Evolutionary conservation across 768 basidiomycete genomes (phyloP).

Genomic region (Kwoniella dejecticola): DNA sequence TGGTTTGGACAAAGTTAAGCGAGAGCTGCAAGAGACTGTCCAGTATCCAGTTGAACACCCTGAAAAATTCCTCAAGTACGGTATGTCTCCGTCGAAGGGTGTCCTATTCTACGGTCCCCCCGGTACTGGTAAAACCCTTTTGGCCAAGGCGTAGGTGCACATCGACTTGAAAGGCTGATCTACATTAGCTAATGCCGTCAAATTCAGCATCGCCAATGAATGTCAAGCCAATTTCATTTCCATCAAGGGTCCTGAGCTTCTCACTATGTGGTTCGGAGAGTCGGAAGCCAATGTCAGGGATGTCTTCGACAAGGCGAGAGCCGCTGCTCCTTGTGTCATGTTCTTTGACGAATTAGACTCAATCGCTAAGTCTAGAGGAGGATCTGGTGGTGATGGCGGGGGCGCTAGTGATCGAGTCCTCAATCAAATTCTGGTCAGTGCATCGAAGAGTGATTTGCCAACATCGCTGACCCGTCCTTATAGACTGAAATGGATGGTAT

Average conservation of each 20-base stretch:
- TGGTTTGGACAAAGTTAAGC: slow-evolving; percentile 99
- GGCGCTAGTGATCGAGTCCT: slow-evolving; percentile 97
- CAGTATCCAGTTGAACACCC: slow-evolving; percentile 99
- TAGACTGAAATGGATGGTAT: slow-evolving; percentile 91
- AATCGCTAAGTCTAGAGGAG: slow-evolving; percentile 94
- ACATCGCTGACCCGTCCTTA: slow-evolving; percentile 1
- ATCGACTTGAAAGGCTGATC: not conserved
- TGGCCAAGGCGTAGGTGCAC: slow-evolving; percentile 77
- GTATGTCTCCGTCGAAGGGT: slow-evolving; percentile 99
- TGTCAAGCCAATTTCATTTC: slow-evolving; percentile 99
- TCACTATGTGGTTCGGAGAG: slow-evolving; percentile 99
- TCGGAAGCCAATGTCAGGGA: slow-evolving; percentile 99
- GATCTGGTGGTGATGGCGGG: slow-evolving; percentile 75
- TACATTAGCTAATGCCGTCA: slow-evolving; percentile 18
- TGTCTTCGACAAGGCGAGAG: slow-evolving; percentile 99
- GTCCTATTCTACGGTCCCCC: slow-evolving; percentile 99
- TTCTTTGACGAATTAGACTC: slow-evolving; percentile 99
- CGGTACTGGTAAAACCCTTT: slow-evolving; percentile 98
- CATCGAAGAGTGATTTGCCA: not conserved
- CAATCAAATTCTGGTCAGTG: slow-evolving; percentile 61
- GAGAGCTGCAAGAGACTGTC: slow-evolving; percentile 97
- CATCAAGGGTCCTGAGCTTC: slow-evolving; percentile 97
- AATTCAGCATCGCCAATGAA: slow-evolving; percentile 80
- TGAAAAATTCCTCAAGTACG: slow-evolving; percentile 99
- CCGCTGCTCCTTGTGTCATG: slow-evolving; percentile 99